Conservation (phyloP, 257 asterid species). For the Scutellaria minor region DNA sequence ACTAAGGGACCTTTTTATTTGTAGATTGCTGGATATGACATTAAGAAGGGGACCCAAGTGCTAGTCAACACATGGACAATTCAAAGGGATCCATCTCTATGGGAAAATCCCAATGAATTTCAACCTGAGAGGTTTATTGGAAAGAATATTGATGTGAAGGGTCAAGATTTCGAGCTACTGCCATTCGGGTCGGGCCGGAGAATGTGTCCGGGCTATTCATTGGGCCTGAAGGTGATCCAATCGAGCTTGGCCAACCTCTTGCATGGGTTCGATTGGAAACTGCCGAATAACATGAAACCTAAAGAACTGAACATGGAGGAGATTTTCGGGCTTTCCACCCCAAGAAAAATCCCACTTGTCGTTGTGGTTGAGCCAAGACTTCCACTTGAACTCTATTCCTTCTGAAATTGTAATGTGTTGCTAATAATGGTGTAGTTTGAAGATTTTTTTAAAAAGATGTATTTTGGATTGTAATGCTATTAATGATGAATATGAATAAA, state of each 20-base stretch:
- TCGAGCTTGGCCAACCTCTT: conserved; percentile 58
- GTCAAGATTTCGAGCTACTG: conserved; percentile 56
- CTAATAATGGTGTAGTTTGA: background rate
- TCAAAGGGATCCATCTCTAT: conserved; percentile 62
- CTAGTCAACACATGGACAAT: conserved; percentile 66
- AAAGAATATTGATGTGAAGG: conserved; percentile 56
- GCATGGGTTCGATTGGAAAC: conserved; percentile 61
- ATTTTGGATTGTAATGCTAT: background rate
- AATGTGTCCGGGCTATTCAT: conserved; percentile 66
- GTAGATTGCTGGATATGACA: conserved; percentile 57
- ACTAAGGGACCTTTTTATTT: background rate
- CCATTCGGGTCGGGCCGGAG: conserved; percentile 75
- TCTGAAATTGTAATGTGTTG: conserved; percentile 11
- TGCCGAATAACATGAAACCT: conserved; percentile 40
- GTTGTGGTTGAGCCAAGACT: conserved; percentile 47
- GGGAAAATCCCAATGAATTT: conserved; percentile 60
- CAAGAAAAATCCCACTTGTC: conserved; percentile 50
- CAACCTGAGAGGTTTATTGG: conserved; percentile 58
- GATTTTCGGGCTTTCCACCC: conserved; percentile 58
- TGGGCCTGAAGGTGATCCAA: conserved; percentile 63
- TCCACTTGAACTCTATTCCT: conserved; percentile 41
- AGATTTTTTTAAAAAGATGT: background rate
- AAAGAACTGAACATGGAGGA: conserved; percentile 63
- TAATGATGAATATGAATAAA: background rate
- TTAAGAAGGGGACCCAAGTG: conserved; percentile 49